Evolutionary conservation across 805 yeast genomes (phyloP), one percentile per base, ranked within the genome.

Genomic region (Starmerella ratchasimensis): DNA sequence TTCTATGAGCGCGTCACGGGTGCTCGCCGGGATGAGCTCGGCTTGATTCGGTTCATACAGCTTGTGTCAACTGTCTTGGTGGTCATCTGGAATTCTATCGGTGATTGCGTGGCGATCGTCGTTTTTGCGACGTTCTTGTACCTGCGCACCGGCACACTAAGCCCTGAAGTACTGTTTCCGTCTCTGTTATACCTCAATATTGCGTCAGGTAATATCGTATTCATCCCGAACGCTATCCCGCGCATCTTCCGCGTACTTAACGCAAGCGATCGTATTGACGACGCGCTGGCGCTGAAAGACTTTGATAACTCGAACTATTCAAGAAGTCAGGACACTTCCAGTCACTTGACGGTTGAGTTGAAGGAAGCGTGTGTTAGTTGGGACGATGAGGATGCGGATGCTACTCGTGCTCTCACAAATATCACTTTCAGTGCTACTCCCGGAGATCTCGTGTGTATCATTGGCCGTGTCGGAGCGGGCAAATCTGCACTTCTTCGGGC

Each of bases 391-490:
- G 21, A 16, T 14, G 24, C 15, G 13, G 9, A 11, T 11, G 28
- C 10, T 4, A 26, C 73, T 34, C 64, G 73, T 17, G 86, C 82
- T 3, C 66, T 86, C 54, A 72, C 69, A 41, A 62, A 75, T 51
- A 72, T 81, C 38, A 72, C 76, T 51, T 73, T 79, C 44, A 56
- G 52, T 23, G 81, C 84, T 10, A 69, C 63, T 43, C 82, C 82
- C 58, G 94, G 93, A 38, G 76, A 80, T 43, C 64, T 84, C 41
- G 70, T 74, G 37, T 84, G 95, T 63, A 68, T 84, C 48, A 84
- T 84, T 33, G 95, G 95, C 26, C 73, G 69, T 47, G 95, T 84
- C 39, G 96, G 94, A 25, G 63, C 78, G 25, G 96, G 95, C 45
- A 84, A 84, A 56, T 76, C 93, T 11, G 78, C 93, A 2, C 62